Percentiles rank a stretch among this genome's conserved stretches.
Evolutionary conservation across 768 basidiomycete genomes (phyloP).

Genomic region (Termitomyces sp.): DNA sequence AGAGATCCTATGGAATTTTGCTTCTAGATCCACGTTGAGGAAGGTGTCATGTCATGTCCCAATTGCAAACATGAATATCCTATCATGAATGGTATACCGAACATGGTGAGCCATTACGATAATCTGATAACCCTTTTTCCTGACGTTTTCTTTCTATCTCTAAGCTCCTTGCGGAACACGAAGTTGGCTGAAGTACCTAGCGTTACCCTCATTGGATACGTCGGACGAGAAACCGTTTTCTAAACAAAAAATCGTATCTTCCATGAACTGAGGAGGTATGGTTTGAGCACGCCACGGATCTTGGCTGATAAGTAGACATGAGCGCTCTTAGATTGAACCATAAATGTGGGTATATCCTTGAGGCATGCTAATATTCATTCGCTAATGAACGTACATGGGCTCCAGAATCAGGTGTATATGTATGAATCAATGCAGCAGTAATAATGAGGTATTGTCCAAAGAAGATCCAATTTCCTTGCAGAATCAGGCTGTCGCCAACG

Average conservation of each 20-base stretch:
- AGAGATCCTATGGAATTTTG: background rate
- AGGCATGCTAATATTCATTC: background rate
- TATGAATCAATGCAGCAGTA: background rate
- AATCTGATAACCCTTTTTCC: background rate
- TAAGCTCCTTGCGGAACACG: constrained; percentile 91
- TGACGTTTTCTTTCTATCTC: background rate
- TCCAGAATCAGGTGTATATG: background rate
- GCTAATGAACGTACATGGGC: background rate
- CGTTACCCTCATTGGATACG: background rate
- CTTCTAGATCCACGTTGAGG: constrained; percentile 82
- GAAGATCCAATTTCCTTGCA: background rate
- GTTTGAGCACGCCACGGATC: background rate
- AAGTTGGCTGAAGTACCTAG: constrained; percentile 53
- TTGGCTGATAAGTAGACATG: background rate
- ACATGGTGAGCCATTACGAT: constrained; percentile 63
- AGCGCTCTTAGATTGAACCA: background rate
- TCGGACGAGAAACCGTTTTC: background rate
- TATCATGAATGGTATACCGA: constrained; percentile 92
- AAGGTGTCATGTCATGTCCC: constrained; percentile 90
- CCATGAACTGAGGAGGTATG: background rate
- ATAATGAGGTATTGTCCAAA: background rate
- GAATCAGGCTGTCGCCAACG: constrained; percentile 14
- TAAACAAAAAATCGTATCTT: background rate
- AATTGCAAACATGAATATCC: constrained; percentile 88
- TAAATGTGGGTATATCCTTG: background rate